Evolutionary conservation across 1,139 yeast genomes (phyloP).

Genomic region (Pichiaceae sp.): DNA sequence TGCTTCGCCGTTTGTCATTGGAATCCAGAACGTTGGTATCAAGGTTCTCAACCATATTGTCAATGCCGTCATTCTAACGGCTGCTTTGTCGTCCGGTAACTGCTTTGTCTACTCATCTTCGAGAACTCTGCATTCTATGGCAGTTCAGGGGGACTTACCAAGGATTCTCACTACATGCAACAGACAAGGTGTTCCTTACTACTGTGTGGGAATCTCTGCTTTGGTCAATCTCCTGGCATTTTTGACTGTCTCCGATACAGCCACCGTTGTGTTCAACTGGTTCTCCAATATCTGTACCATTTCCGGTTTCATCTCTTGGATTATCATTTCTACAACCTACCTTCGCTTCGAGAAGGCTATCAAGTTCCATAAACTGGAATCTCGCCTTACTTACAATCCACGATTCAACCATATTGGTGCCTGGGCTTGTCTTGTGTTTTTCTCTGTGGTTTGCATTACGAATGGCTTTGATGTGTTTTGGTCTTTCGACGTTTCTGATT

Average conservation of each 20-base stretch:
- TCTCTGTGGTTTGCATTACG: constrained; percentile 39
- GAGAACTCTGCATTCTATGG: constrained; percentile 46
- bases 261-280: constrained; percentile 27
- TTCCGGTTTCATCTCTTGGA: constrained; percentile 30
- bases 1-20: constrained; percentile 40
- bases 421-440: constrained; percentile 33
- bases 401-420: constrained; percentile 38
- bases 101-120: constrained; percentile 45
- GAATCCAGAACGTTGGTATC: constrained; percentile 30
- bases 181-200: constrained; percentile 50
- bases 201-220: constrained; percentile 33
- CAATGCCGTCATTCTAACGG: constrained; percentile 31
- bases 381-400: constrained; percentile 40
- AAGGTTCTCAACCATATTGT: constrained; percentile 27
- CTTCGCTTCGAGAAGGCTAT: constrained; percentile 41
- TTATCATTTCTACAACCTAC: constrained; percentile 32
- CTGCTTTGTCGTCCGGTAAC: constrained; percentile 33
- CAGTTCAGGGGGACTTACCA: constrained; percentile 58
- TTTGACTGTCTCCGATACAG: constrained; percentile 21
- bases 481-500: constrained; percentile 36
- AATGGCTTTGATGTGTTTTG: constrained; percentile 50
- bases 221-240: constrained; percentile 30
- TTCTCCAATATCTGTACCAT: constrained; percentile 28
- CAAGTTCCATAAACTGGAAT: constrained; percentile 30
- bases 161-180: constrained; percentile 43